Percentiles rank a stretch among this genome's conserved stretches.
These are phyloP conservation scores for Torulaspora pretoriensis DNA, from an alignment of 1,139 yeast genomes.

Conservation along the genomic window DNA sequence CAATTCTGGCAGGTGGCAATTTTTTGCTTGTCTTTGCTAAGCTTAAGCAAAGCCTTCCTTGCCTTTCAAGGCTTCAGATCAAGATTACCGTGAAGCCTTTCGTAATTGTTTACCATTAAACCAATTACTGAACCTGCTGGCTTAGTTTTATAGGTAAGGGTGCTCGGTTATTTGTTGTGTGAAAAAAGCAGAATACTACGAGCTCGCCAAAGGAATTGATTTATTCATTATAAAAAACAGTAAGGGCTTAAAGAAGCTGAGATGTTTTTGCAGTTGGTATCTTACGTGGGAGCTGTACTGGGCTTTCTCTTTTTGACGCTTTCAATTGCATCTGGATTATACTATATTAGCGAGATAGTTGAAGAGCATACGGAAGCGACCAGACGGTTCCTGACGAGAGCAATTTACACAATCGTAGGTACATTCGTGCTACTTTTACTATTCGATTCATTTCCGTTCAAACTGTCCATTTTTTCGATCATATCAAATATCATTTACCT, in stretches of 20 bases:
- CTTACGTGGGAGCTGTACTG: slow-evolving; percentile 64
- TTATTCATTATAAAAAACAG: no score
- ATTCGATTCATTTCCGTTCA: slow-evolving; percentile 75
- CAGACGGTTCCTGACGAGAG: slow-evolving; percentile 56
- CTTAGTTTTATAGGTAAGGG: not conserved
- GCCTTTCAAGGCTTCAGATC: not conserved
- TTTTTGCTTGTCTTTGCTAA: slow-evolving; percentile 10
- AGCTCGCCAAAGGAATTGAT: not conserved
- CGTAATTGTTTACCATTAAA: no score
- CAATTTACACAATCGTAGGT: slow-evolving; percentile 57
- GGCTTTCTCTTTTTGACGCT: slow-evolving; percentile 74
- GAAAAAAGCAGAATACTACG: not conserved
- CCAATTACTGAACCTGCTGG: not conserved
- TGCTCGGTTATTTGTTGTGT: not conserved
- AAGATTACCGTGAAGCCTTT: not conserved
- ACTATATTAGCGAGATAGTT: slow-evolving; percentile 84
- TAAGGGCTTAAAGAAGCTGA: slow-evolving; percentile 4
- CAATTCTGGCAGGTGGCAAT: slow-evolving; percentile 78
- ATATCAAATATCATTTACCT: slow-evolving; percentile 67
- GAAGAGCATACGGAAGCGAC: slow-evolving; percentile 92
- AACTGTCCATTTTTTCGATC: slow-evolving; percentile 60
- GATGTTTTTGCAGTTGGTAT: slow-evolving; percentile 52
- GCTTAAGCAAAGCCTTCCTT: not conserved
- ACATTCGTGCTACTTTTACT: slow-evolving; percentile 54
- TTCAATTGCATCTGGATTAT: slow-evolving; percentile 82